Evolutionary conservation across 495 filamentous ascomycete genomes (phyloP), one percentile per base, ranked within the genome.

Genomic region (Chaetomium cochliodes): DNA sequence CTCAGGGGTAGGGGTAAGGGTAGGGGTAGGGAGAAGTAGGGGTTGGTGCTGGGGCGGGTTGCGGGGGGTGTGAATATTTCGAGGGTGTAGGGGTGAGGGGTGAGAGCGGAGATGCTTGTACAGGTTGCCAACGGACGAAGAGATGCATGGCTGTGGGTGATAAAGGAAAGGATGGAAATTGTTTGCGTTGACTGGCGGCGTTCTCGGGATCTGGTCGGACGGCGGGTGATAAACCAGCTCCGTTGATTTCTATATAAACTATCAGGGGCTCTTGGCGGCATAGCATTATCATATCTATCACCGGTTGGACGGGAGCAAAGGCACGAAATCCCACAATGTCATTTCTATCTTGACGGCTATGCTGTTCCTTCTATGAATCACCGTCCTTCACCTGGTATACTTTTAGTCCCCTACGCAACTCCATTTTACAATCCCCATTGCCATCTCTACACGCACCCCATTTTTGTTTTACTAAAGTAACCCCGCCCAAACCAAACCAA

Each of bases 41-140:
- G n/a, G n/a, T n/a, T n/a, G n/a, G n/a, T n/a, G n/a, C n/a, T n/a
- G 26, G 3, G 28, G 2, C 64, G 52, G 41, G 58, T 42, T n/a
- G 52, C 16, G 9, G 33, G 33, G 33, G 33, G 33, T 9, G 33
- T 11, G 39, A 60, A 60, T 62, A 51, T 37, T 3, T 62, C 63
- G 42, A n/a, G 52, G 42, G 61, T n/a, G 52, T 63, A 58, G 41
- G 41, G 9, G 42, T 8, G 5, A 4, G 51, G 39, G 2, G 2
- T 15, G 26, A 23, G 59, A 12, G 12, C 23, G 30, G 18, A 8
- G 22, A 18, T 44, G 16, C 18, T 18, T 44, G 16, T 26, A 23
- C n/a, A n/a, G 47, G 28, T 50, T 50, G 28, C 37, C 11, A 25
- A 7, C 8, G 1, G 3, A 15, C 25, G 1, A n/a, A 44, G 16